phyloP scores from a whole-genome alignment of 306 rosid species.

The Lathyrus aphaca region DNA sequence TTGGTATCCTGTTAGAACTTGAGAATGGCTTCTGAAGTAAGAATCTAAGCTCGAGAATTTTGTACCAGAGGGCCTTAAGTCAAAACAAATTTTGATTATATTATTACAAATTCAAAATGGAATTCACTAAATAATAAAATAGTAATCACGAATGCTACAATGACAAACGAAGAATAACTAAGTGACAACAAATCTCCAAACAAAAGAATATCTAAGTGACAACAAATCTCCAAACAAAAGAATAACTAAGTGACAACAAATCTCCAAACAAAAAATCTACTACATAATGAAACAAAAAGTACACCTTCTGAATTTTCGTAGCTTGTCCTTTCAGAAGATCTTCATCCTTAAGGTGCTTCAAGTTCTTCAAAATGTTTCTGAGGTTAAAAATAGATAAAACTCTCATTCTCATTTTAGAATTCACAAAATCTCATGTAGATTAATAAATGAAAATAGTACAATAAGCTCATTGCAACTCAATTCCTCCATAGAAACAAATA shows the following conservation, averaged over 20 bases:
- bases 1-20: slow-evolving; percentile 88
- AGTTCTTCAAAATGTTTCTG: slow-evolving; percentile 70
- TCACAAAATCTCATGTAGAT: neutral
- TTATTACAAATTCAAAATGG: slow-evolving; percentile 11
- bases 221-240: no score
- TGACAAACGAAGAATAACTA: no score
- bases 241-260: slow-evolving; percentile 7
- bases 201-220: no score
- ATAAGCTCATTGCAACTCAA: no score
- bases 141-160: neutral
- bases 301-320: slow-evolving; percentile 84
- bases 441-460: slow-evolving; percentile 4
- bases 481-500: no score
- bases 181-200: no score
- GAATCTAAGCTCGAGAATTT: slow-evolving; percentile 82
- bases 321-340: slow-evolving; percentile 90
- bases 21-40: slow-evolving; percentile 83
- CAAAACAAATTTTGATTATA: slow-evolving; percentile 26
- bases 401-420: slow-evolving; percentile 29
- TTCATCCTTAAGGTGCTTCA: slow-evolving; percentile 81
- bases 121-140: slow-evolving; percentile 15
- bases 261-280: neutral
- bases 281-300: slow-evolving; percentile 23
- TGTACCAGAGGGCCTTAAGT: slow-evolving; percentile 82
- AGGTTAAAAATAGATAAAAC: slow-evolving; percentile 29